These are phyloP conservation scores for Chalara sp. DNA, from an alignment of 2,329 filamentous ascomycete species.

Conservation along the genomic window DNA sequence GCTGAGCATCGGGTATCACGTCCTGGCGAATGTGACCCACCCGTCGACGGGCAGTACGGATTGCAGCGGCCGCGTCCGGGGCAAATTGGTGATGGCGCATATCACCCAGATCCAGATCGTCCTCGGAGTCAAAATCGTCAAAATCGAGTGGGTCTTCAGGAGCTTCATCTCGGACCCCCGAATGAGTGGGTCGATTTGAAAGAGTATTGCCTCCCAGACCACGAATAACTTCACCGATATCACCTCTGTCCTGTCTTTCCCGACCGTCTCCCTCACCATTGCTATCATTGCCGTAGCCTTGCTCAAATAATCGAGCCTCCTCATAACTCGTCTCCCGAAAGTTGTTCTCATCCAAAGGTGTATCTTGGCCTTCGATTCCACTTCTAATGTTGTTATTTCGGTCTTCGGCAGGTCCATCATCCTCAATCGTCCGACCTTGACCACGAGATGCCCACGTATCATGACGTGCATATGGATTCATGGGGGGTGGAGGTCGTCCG, in stretches of 20 bases:
- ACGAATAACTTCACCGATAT: not conserved
- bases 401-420: not conserved
- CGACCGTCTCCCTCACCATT: not conserved
- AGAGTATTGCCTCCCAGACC: not conserved
- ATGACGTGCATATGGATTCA: not conserved
- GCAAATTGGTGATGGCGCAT: not conserved
- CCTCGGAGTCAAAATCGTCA: not conserved
- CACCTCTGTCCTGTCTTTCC: not conserved
- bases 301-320: not conserved
- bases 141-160: not conserved
- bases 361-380: not conserved
- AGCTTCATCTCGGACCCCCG: not conserved
- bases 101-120: not conserved
- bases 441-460: not conserved
- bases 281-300: not conserved
- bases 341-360: not conserved
- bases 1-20: not conserved
- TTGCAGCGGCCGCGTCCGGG: not conserved
- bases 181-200: not conserved
- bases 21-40: too few relatives aligned
- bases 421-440: not conserved
- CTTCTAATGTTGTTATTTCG: not conserved
- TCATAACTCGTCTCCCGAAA: not conserved
- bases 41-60: not conserved
- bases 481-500: not conserved